A percentile compares a stretch with the other conserved stretches of the same genome.
Evolutionary conservation across 176 grass and related monocot species (phyloP).

Genomic region (Urochloa ruziziensis): DNA sequence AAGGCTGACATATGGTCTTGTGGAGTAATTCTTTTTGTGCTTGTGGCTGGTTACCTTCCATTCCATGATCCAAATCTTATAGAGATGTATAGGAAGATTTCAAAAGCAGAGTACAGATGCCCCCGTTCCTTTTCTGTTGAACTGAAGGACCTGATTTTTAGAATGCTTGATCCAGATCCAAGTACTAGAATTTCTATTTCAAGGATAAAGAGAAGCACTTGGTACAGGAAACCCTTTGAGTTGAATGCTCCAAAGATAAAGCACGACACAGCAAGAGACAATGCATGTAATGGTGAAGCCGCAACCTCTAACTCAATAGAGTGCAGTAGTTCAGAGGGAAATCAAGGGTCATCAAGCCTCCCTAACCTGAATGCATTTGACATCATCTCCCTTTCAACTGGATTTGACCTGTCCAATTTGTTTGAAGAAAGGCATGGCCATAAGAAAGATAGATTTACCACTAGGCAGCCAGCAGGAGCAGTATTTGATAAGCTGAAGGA

Average conservation of each 20-base stretch:
- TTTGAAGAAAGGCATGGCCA: constrained; percentile 39
- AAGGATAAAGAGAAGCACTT: constrained; percentile 37
- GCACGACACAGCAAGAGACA: constrained; percentile 23
- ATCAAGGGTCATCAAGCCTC: constrained; percentile 25
- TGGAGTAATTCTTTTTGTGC: constrained; percentile 52
- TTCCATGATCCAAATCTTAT: constrained; percentile 43
- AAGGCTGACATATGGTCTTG: constrained; percentile 60
- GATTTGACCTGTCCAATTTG: constrained; percentile 62
- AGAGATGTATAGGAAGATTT: constrained; percentile 53
- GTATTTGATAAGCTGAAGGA: constrained; percentile 57
- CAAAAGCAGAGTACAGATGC: constrained; percentile 41
- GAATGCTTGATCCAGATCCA: constrained; percentile 50
- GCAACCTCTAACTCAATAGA: constrained; percentile 25
- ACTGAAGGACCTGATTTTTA: constrained; percentile 39
- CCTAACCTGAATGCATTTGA: constrained; percentile 64
- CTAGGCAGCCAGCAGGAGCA: constrained; percentile 36
- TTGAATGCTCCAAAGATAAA: constrained; percentile 31
- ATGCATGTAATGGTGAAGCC: constrained; percentile 8
- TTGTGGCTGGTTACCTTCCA: constrained; percentile 54
- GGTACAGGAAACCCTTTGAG: constrained; percentile 37
- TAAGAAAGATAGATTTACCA: constrained; percentile 47
- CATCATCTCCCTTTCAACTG: constrained; percentile 62
- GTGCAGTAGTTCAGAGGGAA: constrained; percentile 16
- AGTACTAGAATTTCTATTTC: constrained; percentile 36
- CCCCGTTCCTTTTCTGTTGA: constrained; percentile 38